phyloP scores from a whole-genome alignment of 306 rosid genomes.

The Canavalia gladiata region DNA sequence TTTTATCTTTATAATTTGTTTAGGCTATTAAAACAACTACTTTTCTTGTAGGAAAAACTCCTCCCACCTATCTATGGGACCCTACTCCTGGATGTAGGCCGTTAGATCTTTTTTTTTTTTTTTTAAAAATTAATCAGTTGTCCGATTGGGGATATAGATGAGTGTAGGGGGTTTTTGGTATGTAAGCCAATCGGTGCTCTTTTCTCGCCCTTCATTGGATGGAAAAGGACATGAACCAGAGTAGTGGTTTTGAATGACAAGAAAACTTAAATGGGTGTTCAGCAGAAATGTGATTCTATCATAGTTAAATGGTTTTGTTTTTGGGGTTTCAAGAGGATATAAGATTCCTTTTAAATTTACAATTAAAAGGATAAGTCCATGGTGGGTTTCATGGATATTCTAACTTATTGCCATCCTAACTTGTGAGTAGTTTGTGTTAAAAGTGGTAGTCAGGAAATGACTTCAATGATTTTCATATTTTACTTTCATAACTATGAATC shows the following conservation, averaged over 20 bases:
- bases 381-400: background rate
- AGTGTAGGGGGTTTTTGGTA: background rate
- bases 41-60: too few relatives aligned
- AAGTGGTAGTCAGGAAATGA: background rate
- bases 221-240: background rate
- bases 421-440: constrained; percentile 7
- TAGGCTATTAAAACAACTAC: background rate
- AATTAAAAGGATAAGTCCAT: background rate
- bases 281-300: background rate
- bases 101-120: too few relatives aligned
- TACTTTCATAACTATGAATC: background rate
- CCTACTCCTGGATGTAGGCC: too few relatives aligned
- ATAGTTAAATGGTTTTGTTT: background rate
- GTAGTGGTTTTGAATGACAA: background rate
- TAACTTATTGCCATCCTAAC: background rate
- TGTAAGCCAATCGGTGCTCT: too few relatives aligned
- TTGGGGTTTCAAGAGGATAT: constrained; percentile 15
- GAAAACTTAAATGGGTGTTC: constrained; percentile 1
- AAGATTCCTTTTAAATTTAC: background rate
- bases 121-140: too few relatives aligned
- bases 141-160: too few relatives aligned
- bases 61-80: too few relatives aligned
- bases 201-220: background rate
- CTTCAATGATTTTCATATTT: background rate
- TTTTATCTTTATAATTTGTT: background rate